These are phyloP conservation scores for Morella rubra DNA, from an alignment of 306 rosid genomes.

Conservation along the genomic window DNA sequence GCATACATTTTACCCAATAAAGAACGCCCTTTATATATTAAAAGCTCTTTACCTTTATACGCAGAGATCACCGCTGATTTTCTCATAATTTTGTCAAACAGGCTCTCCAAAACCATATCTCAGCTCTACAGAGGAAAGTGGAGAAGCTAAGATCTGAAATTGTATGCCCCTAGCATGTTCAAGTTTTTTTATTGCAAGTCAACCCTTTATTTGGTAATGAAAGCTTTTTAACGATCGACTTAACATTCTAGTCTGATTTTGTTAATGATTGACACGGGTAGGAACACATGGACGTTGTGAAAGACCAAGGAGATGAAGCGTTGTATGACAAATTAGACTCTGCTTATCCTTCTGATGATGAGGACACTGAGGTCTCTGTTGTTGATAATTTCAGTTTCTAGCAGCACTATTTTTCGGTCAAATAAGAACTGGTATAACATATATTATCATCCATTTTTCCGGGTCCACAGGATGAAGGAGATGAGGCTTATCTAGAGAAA, in stretches of 20 bases:
- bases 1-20: neutral
- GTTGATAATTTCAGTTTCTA: slow-evolving; percentile 2
- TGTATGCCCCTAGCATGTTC: slow-evolving; percentile 38
- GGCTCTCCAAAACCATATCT: slow-evolving; percentile 76
- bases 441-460: slow-evolving; percentile 1
- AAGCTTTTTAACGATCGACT: slow-evolving; percentile 6
- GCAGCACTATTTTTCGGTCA: neutral
- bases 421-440: slow-evolving; percentile 2
- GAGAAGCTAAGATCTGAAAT: slow-evolving; percentile 66
- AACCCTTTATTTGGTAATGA: slow-evolving; percentile 7
- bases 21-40: neutral
- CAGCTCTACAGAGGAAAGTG: slow-evolving; percentile 61
- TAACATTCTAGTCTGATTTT: slow-evolving; percentile 19
- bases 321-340: slow-evolving; percentile 67
- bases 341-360: slow-evolving; percentile 62
- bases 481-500: slow-evolving; percentile 52
- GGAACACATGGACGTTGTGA: slow-evolving; percentile 78
- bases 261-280: slow-evolving; percentile 30
- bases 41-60: neutral
- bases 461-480: slow-evolving; percentile 45
- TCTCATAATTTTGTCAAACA: slow-evolving; percentile 37
- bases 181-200: slow-evolving; percentile 16
- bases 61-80: slow-evolving; percentile 8
- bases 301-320: slow-evolving; percentile 68
- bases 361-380: slow-evolving; percentile 58